A percentile compares a stretch with the other conserved stretches of the same genome.
Conservation (phyloP, 768 basidiomycete genomes). For the Solioccasus polychromus region DNA sequence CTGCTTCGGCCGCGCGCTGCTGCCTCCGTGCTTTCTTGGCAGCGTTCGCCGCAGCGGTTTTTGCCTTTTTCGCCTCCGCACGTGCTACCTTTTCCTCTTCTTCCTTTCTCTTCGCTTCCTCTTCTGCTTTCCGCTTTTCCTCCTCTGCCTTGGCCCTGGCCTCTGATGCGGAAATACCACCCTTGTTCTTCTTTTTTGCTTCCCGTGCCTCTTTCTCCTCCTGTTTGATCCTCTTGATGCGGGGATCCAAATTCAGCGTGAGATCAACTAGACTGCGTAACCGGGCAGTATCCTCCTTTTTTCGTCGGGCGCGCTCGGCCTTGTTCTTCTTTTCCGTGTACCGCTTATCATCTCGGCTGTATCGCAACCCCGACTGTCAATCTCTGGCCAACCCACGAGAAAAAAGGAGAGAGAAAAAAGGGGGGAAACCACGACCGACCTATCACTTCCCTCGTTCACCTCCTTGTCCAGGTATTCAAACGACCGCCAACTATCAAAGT, state of each 20-base stretch:
- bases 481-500: conserved; percentile 97
- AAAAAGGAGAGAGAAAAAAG: neutral
- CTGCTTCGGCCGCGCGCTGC: conserved; percentile 50
- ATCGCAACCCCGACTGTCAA: conserved; percentile 11
- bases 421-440: conserved; percentile 49
- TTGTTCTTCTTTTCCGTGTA: conserved; percentile 99
- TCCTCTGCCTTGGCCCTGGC: conserved; percentile 51
- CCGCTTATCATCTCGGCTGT: conserved; percentile 95
- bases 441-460: conserved; percentile 95
- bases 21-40: conserved; percentile 85
- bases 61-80: conserved; percentile 80
- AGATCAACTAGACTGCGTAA: conserved; percentile 84
- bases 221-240: conserved; percentile 95
- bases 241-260: conserved; percentile 80
- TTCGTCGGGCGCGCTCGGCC: conserved; percentile 88
- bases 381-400: neutral
- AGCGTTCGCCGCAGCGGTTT: conserved; percentile 82
- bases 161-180: conserved; percentile 39
- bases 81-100: conserved; percentile 76
- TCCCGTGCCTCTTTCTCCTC: conserved; percentile 94
- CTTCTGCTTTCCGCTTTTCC: conserved; percentile 64
- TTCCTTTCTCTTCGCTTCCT: conserved; percentile 73
- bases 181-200: conserved; percentile 75
- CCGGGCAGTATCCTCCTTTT: conserved; percentile 96
- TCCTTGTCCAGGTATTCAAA: conserved; percentile 99